These are phyloP conservation scores for Colletotrichum musae DNA, from an alignment of 2,329 filamentous ascomycete species.

Conservation along the genomic window DNA sequence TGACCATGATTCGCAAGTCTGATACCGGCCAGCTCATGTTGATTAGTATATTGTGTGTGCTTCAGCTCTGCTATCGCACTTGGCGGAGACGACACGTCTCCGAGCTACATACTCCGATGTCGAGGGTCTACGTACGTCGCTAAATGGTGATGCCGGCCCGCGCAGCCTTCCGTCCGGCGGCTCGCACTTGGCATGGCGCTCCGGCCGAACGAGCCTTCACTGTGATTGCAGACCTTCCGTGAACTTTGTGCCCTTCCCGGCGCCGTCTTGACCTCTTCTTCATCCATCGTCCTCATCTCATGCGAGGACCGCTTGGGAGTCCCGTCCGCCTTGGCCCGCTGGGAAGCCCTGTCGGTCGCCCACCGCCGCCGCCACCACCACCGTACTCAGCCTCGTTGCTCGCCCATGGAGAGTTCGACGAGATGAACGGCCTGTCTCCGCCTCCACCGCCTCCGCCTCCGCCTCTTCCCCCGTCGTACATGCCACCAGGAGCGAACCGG, in stretches of 20 bases:
- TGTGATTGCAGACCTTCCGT: neutral
- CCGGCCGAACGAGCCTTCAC: constrained; percentile 6
- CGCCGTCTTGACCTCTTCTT: neutral
- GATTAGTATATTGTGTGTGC: constrained; percentile 38
- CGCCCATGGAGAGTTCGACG: constrained; percentile 64
- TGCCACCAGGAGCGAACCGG: constrained; percentile 61
- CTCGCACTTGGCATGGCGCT: neutral
- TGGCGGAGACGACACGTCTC: constrained; percentile 10
- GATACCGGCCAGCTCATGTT: neutral
- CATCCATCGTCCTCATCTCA: constrained; percentile 52
- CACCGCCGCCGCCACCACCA: constrained; percentile 54
- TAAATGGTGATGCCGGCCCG: constrained; percentile 2
- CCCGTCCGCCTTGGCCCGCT: constrained; percentile 58
- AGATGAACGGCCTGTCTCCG: constrained; percentile 58
- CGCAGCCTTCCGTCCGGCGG: constrained; percentile 4
- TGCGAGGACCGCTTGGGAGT: constrained; percentile 53
- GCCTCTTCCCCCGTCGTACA: constrained; percentile 56
- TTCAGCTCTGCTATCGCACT: constrained; percentile 29
- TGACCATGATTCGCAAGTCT: neutral
- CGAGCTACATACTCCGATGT: constrained; percentile 31
- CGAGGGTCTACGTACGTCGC: neutral
- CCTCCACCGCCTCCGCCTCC: constrained; percentile 44
- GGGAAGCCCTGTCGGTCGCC: constrained; percentile 60
- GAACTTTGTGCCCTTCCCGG: neutral
- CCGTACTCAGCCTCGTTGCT: constrained; percentile 56